phyloP scores from a whole-genome alignment of 257 asterid genomes.

The Jacaranda copaia region DNA sequence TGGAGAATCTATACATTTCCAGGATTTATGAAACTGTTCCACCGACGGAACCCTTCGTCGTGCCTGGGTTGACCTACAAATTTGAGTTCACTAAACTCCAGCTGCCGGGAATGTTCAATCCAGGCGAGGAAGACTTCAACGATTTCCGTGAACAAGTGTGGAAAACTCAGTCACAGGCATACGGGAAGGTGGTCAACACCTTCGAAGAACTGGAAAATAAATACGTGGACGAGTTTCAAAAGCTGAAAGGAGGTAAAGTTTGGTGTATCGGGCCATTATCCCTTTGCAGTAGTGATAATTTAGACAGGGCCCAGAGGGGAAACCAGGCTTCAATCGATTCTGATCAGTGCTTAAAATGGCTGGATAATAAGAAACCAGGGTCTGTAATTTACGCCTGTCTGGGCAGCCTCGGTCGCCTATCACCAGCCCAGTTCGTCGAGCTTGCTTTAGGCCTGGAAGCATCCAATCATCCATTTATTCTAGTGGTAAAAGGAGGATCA shows the following conservation, averaged over 20 bases:
- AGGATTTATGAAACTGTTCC: too few relatives aligned
- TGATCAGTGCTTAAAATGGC: conserved; percentile 51
- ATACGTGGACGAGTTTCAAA: conserved; percentile 30
- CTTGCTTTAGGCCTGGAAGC: conserved; percentile 55
- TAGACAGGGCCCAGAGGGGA: conserved; percentile 50
- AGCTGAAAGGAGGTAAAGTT: conserved; percentile 35
- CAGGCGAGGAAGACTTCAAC: conserved; percentile 30
- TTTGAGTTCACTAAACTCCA: conserved; percentile 47
- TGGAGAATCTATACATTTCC: too few relatives aligned
- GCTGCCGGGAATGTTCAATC: conserved; percentile 51
- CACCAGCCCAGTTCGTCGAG: conserved; percentile 49
- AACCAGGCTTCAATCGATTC: conserved; percentile 40
- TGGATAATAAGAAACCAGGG: conserved; percentile 35
- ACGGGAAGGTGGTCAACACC: conserved; percentile 61
- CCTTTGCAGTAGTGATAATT: conserved; percentile 35
- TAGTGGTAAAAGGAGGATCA: conserved; percentile 33
- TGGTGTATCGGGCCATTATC: conserved; percentile 67
- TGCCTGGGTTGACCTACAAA: conserved; percentile 26
- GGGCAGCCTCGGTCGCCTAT: conserved; percentile 53
- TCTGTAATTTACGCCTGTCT: conserved; percentile 57
- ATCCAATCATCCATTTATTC: conserved; percentile 45
- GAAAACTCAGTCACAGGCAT: conserved; percentile 45
- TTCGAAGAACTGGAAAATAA: conserved; percentile 55
- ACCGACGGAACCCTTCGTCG: too few relatives aligned
- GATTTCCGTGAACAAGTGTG: conserved; percentile 49